These are phyloP conservation scores for Entrophospora sp. DNA, from an alignment of 192 early-diverging fungal genomes.

Conservation along the genomic window DNA sequence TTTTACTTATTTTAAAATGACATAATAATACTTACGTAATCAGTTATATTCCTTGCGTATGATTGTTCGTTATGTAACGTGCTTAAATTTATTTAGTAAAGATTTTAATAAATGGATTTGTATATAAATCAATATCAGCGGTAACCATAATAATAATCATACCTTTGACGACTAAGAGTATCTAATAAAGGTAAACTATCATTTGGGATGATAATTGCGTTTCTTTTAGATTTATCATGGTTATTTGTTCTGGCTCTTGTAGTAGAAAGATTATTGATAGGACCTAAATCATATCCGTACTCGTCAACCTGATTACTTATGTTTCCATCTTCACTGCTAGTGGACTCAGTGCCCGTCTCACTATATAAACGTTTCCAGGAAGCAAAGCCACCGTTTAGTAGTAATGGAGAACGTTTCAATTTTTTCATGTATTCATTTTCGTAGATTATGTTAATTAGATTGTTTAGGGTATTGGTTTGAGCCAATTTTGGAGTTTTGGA, in stretches of 20 bases:
- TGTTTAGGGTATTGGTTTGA: constrained; percentile 13
- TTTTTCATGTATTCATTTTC: constrained; percentile 47
- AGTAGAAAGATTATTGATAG: no score
- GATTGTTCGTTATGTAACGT: no score
- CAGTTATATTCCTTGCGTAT: no score
- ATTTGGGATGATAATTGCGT: constrained; percentile 14
- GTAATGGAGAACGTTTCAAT: constrained; percentile 47
- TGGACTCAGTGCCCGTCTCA: constrained; percentile 31
- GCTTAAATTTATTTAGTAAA: no score
- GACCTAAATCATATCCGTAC: no score
- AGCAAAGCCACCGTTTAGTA: constrained; percentile 73
- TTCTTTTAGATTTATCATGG: constrained; percentile 21
- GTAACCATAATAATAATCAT: not conserved
- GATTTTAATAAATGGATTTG: not conserved
- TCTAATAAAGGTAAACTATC: not conserved
- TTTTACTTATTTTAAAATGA: no score
- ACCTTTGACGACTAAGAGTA: not conserved
- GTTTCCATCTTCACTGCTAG: constrained; percentile 24
- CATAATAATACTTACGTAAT: no score
- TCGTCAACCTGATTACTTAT: constrained; percentile 37
- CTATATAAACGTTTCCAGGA: constrained; percentile 58
- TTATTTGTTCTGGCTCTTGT: not conserved
- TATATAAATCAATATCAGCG: not conserved
- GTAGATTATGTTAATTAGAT: constrained; percentile 22
- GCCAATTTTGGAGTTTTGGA: constrained; percentile 5